These are phyloP conservation scores for Pythium rhizo-oryzae DNA, from an alignment of 352 stramenopile genomes.

Conservation along the genomic window DNA sequence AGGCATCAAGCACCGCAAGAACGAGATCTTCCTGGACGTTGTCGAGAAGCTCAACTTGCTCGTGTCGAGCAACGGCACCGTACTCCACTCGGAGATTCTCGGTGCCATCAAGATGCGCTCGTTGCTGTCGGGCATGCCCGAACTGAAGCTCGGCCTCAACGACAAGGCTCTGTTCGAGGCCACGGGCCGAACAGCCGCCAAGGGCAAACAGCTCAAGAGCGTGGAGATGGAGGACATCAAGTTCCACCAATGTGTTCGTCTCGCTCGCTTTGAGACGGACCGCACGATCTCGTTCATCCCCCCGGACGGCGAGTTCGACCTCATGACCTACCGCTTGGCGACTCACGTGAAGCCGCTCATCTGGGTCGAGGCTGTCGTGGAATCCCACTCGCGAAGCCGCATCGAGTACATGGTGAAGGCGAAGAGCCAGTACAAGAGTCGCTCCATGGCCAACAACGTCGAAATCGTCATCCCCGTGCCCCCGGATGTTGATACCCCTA, in stretches of 20 bases:
- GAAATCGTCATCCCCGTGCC: slow-evolving; percentile 99
- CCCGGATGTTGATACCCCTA: slow-evolving; percentile 98
- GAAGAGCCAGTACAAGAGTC: slow-evolving; percentile 98
- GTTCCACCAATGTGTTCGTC: slow-evolving; percentile 99
- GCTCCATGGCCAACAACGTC: slow-evolving; percentile 99
- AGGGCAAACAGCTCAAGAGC: slow-evolving; percentile 88
- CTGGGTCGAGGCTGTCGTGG: slow-evolving; percentile 97
- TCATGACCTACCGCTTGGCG: slow-evolving; percentile 99
- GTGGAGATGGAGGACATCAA: slow-evolving; percentile 99
- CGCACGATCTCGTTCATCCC: slow-evolving; percentile 99
- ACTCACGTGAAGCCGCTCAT: slow-evolving; percentile 99
- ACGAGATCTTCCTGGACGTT: slow-evolving; percentile 99
- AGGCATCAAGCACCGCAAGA: slow-evolving; percentile 99
- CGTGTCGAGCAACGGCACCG: slow-evolving; percentile 97
- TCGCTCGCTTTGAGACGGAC: slow-evolving; percentile 99
- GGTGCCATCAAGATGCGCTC: slow-evolving; percentile 98
- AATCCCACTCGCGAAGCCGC: slow-evolving; percentile 95
- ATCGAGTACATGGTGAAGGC: slow-evolving; percentile 99
- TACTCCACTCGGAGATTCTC: slow-evolving; percentile 98
- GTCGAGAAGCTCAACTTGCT: slow-evolving; percentile 98
- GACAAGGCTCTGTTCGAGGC: slow-evolving; percentile 99
- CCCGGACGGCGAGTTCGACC: slow-evolving; percentile 99
- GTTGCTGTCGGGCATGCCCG: slow-evolving; percentile 99
- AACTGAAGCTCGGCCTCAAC: slow-evolving; percentile 99
- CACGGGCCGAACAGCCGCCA: slow-evolving; percentile 85